Percentiles rank a stretch among this genome's conserved stretches.
These are phyloP conservation scores for Perkinsus chesapeaki DNA, from an alignment of 169 alveolate genomes.

Conservation along the genomic window DNA sequence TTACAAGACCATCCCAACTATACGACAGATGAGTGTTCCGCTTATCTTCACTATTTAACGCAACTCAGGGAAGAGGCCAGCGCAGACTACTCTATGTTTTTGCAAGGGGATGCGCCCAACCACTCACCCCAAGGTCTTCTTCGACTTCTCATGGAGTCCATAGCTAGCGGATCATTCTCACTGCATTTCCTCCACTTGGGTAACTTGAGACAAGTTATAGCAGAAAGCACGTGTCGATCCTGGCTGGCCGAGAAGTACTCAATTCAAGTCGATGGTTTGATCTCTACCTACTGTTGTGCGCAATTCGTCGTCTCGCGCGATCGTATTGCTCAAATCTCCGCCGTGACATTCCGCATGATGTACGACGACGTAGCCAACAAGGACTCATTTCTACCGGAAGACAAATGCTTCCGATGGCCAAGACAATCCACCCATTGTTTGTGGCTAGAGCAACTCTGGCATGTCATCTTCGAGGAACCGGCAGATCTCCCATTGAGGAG, in stretches of 20 bases:
- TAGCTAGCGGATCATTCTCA: background rate
- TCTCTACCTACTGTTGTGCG: conserved; percentile 11
- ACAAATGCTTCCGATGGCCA: background rate
- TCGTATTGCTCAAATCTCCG: background rate
- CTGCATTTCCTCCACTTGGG: background rate
- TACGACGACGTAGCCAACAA: background rate
- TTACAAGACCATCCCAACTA: background rate
- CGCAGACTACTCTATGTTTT: background rate
- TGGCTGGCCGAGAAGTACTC: background rate
- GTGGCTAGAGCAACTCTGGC: conserved; percentile 8
- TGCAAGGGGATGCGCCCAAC: conserved; percentile 5
- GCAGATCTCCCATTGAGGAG: conserved; percentile 5
- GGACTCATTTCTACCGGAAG: background rate
- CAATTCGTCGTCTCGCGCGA: conserved; percentile 5
- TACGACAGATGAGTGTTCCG: conserved; percentile 3
- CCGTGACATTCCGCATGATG: background rate
- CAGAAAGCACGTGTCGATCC: background rate
- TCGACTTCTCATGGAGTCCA: background rate
- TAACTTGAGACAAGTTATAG: background rate
- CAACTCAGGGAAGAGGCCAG: background rate
- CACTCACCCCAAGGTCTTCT: background rate
- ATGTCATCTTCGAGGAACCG: conserved; percentile 1
- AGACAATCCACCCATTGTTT: background rate
- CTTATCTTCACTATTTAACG: background rate
- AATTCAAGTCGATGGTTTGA: background rate